phyloP scores from a whole-genome alignment of 352 stramenopile genomes.

The Bremia lactucae region DNA sequence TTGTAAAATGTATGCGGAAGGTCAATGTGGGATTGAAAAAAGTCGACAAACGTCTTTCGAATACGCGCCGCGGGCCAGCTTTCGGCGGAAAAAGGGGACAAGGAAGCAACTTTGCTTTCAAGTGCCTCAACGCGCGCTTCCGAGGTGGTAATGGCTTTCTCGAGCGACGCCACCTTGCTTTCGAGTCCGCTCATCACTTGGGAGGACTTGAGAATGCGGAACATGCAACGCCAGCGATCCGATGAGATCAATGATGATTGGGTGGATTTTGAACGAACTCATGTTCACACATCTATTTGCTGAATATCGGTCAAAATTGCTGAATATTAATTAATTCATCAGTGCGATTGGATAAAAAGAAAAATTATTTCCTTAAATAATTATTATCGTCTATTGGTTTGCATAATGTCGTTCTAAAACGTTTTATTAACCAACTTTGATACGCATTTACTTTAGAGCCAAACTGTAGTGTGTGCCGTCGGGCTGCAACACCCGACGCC shows the following conservation, averaged over 20 bases:
- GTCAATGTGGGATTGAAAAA: constrained; percentile 86
- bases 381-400: too few relatives aligned
- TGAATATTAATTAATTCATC: too few relatives aligned
- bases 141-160: constrained; percentile 16
- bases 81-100: constrained; percentile 19
- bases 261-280: too few relatives aligned
- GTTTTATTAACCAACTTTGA: too few relatives aligned
- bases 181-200: constrained; percentile 20
- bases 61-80: constrained; percentile 93
- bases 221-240: constrained; percentile 7
- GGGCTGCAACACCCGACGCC: constrained; percentile 21
- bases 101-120: constrained; percentile 9
- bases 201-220: constrained; percentile 1
- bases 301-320: too few relatives aligned
- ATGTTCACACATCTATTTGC: too few relatives aligned
- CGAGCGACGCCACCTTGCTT: constrained; percentile 22
- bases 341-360: too few relatives aligned
- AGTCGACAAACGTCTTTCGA: constrained; percentile 96
- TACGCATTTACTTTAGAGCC: too few relatives aligned
- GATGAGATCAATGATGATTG: too few relatives aligned
- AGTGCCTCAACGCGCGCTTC: constrained; percentile 17
- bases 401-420: too few relatives aligned
- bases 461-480: constrained; percentile 4
- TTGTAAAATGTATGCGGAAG: constrained; percentile 90
- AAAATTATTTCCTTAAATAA: too few relatives aligned